Conservation (phyloP, 306 rosid genomes). For the Chamaecrista fasciculata region DNA sequence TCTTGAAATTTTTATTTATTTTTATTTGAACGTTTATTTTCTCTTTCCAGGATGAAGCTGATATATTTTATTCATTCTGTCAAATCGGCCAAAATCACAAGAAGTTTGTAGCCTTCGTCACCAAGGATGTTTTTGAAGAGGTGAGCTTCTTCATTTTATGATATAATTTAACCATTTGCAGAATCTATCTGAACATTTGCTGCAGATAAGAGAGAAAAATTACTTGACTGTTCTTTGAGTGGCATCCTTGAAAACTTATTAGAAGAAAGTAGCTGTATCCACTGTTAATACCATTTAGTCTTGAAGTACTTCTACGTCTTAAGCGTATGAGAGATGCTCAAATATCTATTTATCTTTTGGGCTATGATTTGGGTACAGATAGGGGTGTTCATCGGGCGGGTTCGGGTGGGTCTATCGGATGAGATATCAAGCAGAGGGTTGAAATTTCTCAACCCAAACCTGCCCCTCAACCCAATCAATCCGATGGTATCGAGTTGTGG, state of each 20-base stretch:
- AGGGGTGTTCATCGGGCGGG: no score
- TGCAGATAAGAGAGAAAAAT: conserved; percentile 15
- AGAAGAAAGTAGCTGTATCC: background rate
- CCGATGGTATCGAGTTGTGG: no score
- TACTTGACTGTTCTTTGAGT: background rate
- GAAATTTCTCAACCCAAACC: no score
- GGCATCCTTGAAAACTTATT: background rate
- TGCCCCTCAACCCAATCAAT: no score
- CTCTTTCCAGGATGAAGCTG: conserved; percentile 79
- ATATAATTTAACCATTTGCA: conserved; percentile 2
- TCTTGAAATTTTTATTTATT: background rate
- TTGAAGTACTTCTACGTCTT: background rate
- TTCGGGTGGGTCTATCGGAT: no score
- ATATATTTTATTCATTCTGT: conserved; percentile 58
- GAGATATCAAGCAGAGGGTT: no score
- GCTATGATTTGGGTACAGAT: background rate
- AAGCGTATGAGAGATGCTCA: background rate
- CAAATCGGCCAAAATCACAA: conserved; percentile 77
- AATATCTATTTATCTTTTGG: background rate
- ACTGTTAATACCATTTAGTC: background rate
- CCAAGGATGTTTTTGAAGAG: conserved; percentile 53
- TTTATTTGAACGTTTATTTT: background rate
- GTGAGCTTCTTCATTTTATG: conserved; percentile 43
- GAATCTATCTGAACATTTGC: conserved; percentile 4
- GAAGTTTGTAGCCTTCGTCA: conserved; percentile 45